Base-by-base conservation (phyloP, 257 asterid genomes). In the Solanum peruvianum region DNA sequence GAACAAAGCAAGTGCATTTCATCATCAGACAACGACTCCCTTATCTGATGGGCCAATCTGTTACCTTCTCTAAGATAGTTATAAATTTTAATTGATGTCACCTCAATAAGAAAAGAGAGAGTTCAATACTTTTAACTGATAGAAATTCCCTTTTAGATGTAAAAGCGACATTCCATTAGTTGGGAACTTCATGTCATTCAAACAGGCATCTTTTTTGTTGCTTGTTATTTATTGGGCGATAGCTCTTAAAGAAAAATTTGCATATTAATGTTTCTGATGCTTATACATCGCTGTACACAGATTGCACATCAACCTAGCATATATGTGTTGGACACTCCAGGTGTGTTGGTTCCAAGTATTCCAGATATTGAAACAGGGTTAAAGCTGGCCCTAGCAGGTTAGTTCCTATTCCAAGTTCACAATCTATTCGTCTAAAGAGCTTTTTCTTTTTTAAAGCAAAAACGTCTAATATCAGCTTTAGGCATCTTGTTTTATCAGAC, bases 361-460 rank as follows among this genome's bases (percentile, higher is more conserved):
- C 94, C 96, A 56, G 95, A 95, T 87, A 86, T 95, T 73, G 99
- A 94, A 88, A 95, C 98, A 58, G 98, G 98, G 78, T 89, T 95
- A 89, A 95, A 95, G 95, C 94, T 96, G 91, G 98, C 98, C 56
- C 92, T 95, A 62, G 95, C 98, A 94, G 99, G 99, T 96, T 89
- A 27, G 31, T 18, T 18, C 72, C 67, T 49, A 66, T 58, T 85
- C 88, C 47, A 66, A 62, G 15, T 31, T 70, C 37, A 16, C 45
- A 83, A 44, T 77, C 56, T 75, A 39, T 75, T 39, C 12, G 11
- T 58, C 12, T 9, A 58, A 58, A 58, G 66, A 58, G 66, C 3
- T 3, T 58, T 58, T 56, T 47, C 1, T 42, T 2, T 52, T 56
- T 56, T 7, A 56, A 56, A 7, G 11, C 64, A 56, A 56, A 56